These are phyloP conservation scores for Myrica gale DNA, from an alignment of 306 rosid species.

Conservation along the genomic window DNA sequence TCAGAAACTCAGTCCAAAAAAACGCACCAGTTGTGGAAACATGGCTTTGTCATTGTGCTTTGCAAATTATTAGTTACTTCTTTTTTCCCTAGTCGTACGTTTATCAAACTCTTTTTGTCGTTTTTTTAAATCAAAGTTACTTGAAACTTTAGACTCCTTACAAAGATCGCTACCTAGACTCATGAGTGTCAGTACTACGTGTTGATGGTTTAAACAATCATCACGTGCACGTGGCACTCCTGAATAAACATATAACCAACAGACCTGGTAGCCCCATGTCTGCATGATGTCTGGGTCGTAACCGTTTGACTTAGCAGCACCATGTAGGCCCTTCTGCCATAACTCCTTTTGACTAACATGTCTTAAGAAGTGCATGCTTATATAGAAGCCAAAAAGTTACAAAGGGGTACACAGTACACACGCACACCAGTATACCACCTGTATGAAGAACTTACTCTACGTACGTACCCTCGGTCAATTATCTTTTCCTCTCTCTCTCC, in stretches of 20 bases:
- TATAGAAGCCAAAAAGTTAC: neutral
- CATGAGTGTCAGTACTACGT: neutral
- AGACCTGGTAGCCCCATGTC: conserved; percentile 40
- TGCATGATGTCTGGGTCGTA: conserved; percentile 62
- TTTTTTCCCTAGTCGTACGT: too few species aligned
- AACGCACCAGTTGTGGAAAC: neutral
- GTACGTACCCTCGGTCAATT: too few species aligned
- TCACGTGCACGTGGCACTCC: conserved; percentile 38
- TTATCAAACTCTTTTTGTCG: too few species aligned
- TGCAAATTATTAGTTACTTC: too few species aligned
- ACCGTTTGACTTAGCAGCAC: conserved; percentile 64
- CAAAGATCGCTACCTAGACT: too few species aligned
- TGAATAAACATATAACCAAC: conserved; percentile 7
- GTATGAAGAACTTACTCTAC: neutral
- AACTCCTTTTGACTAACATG: conserved; percentile 43
- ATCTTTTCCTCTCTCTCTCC: too few species aligned
- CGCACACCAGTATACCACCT: neutral
- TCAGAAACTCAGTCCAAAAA: too few species aligned
- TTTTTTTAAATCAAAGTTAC: neutral
- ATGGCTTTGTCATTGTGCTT: neutral
- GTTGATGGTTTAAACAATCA: neutral
- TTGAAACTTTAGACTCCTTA: neutral
- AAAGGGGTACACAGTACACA: neutral
- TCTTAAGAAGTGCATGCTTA: neutral
- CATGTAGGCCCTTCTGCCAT: conserved; percentile 33